phyloP scores from a whole-genome alignment of 1,284 basidiomycete species.

The Ceratorhiza oryzae-sativae region DNA sequence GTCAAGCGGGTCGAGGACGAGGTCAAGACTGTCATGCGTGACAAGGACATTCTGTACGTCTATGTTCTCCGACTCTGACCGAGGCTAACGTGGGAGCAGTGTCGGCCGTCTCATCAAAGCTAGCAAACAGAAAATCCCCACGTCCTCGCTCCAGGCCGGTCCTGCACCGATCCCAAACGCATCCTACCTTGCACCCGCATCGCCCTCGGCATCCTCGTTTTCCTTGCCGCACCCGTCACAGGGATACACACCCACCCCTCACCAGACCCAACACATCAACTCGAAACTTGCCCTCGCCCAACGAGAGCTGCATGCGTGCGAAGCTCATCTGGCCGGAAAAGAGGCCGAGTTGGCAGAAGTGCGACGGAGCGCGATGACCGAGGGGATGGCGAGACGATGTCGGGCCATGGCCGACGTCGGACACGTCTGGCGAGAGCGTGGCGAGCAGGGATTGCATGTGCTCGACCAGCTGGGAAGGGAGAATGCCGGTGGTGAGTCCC shows the following conservation, averaged over 20 bases:
- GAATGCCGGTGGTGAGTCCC: conserved; percentile 1
- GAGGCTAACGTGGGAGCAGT: conserved; percentile 51
- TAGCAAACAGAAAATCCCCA: conserved; percentile 56
- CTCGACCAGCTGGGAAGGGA: conserved; percentile 49
- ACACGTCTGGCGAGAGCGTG: conserved; percentile 69
- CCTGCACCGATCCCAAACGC: conserved; percentile 52
- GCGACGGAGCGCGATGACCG: conserved; percentile 61
- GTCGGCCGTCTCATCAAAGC: conserved; percentile 78
- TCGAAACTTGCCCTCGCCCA: conserved; percentile 70
- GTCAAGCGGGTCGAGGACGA: conserved; percentile 68
- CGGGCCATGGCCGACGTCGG: conserved; percentile 71
- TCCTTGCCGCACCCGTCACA: conserved; percentile 48
- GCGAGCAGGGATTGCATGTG: conserved; percentile 60
- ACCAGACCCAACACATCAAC: conserved; percentile 46
- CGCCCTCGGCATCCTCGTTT: conserved; percentile 50
- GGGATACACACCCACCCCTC: conserved; percentile 33
- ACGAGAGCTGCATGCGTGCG: conserved; percentile 77
- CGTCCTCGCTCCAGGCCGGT: conserved; percentile 38
- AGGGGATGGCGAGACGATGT: conserved; percentile 67
- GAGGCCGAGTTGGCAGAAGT: conserved; percentile 65
- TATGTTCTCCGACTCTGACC: neutral
- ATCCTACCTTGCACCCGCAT: conserved; percentile 54
- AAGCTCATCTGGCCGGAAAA: conserved; percentile 69
- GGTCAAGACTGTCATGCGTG: conserved; percentile 68
- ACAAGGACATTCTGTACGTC: conserved; percentile 78